These are phyloP conservation scores for Hibiscus trionum DNA, from an alignment of 345 rosid genomes.

Conservation along the genomic window DNA sequence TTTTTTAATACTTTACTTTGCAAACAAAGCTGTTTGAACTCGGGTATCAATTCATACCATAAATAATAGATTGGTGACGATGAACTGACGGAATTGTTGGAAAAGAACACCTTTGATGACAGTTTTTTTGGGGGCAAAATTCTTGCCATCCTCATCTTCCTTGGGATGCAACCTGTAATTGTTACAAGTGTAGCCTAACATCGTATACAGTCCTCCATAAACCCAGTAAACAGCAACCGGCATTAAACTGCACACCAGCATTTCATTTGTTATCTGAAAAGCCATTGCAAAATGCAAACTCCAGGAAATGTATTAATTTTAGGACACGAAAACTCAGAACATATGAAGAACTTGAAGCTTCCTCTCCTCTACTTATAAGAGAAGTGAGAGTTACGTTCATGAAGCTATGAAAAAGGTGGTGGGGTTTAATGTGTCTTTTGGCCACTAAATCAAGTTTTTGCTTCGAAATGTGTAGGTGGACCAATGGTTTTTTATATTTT, in stretches of 20 bases:
- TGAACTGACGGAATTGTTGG: conserved; percentile 70
- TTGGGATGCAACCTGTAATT: conserved; percentile 73
- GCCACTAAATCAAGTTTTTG: neutral
- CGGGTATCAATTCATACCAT: conserved; percentile 28
- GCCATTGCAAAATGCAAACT: neutral
- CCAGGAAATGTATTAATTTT: neutral
- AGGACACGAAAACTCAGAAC: neutral
- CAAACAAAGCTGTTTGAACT: no score
- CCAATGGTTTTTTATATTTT: neutral
- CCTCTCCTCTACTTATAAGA: neutral
- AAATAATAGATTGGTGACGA: conserved; percentile 67
- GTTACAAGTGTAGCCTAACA: conserved; percentile 36
- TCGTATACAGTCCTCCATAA: conserved; percentile 64
- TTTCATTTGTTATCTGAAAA: conserved; percentile 44
- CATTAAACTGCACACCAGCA: conserved; percentile 52
- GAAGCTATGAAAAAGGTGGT: neutral
- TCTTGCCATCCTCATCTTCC: conserved; percentile 71
- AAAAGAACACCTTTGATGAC: conserved; percentile 83
- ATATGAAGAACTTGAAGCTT: neutral
- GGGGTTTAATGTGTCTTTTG: neutral
- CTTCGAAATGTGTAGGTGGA: neutral
- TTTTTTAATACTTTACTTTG: no score
- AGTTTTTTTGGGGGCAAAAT: conserved; percentile 56
- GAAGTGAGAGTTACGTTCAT: neutral
- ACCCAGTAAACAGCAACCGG: conserved; percentile 80